Conservation (phyloP, 2,329 filamentous ascomycete species). For the Fusarium mexicanum region DNA sequence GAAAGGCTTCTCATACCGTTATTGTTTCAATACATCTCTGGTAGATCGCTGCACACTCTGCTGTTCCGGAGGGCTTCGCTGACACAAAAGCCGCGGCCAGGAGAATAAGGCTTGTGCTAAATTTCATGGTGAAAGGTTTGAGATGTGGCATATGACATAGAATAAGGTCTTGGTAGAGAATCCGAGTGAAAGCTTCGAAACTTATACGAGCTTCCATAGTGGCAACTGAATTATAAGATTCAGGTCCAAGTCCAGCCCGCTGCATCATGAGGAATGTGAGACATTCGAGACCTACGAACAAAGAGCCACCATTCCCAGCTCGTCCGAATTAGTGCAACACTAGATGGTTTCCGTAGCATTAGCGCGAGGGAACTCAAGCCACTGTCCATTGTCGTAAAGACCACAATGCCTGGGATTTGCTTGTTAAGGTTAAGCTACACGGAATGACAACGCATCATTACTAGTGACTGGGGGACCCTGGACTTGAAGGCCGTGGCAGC, state of each 20-base stretch:
- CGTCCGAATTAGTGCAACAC: not conserved
- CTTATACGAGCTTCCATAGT: not conserved
- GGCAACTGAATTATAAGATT: not conserved
- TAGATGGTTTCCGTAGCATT: constrained; percentile 5
- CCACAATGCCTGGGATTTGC: not conserved
- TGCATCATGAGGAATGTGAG: constrained; percentile 5
- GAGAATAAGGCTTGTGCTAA: not conserved
- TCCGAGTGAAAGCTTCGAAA: not conserved
- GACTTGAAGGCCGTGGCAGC: not conserved
- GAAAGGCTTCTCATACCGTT: not conserved
- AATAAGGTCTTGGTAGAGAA: not conserved
- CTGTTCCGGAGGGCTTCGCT: not conserved
- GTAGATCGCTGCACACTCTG: constrained; percentile 4
- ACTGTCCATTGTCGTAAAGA: not conserved
- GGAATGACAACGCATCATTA: not conserved
- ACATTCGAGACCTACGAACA: constrained; percentile 4
- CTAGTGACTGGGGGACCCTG: not conserved
- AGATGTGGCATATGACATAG: not conserved
- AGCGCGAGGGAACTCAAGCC: not conserved
- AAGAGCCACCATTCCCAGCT: constrained; percentile 15
- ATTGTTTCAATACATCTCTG: constrained; percentile 10
- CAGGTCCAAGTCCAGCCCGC: not conserved
- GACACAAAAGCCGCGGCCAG: not conserved
- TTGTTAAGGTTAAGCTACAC: not conserved
- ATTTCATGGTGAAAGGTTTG: not conserved